These are phyloP conservation scores for Talaromyces liani DNA, from an alignment of 495 filamentous ascomycete species.

Conservation along the genomic window DNA sequence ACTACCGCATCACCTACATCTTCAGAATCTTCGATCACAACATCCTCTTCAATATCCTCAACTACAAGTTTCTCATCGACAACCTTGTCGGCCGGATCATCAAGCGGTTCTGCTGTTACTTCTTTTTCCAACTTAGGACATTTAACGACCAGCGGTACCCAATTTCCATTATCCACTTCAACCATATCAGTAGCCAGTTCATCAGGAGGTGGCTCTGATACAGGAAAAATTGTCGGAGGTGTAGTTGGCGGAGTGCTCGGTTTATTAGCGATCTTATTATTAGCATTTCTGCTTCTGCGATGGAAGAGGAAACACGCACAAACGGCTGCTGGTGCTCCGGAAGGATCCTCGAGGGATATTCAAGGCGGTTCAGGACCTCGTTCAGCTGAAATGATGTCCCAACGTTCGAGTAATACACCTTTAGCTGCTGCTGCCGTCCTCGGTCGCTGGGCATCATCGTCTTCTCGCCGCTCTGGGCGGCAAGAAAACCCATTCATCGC, in stretches of 20 bases:
- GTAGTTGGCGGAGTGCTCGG: constrained; percentile 61
- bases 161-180: constrained; percentile 14
- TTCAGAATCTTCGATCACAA: neutral
- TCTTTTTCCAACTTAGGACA: constrained; percentile 9
- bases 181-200: constrained; percentile 14
- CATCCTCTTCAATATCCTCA: constrained; percentile 1
- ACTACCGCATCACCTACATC: neutral
- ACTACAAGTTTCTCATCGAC: constrained; percentile 2
- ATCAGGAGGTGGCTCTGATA: constrained; percentile 14
- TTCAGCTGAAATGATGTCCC: constrained; percentile 34
- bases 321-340: constrained; percentile 14
- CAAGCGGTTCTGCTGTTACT: constrained; percentile 14
- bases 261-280: constrained; percentile 47
- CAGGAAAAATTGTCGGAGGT: constrained; percentile 49
- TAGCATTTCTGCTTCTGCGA: constrained; percentile 47
- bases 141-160: constrained; percentile 13
- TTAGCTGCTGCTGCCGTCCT: constrained; percentile 43
- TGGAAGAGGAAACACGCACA: constrained; percentile 34
- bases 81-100: constrained; percentile 13
- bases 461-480: constrained; percentile 18
- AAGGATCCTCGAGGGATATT: neutral
- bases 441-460: constrained; percentile 15
- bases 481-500: neutral
- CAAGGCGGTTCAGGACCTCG: neutral
- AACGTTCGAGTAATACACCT: constrained; percentile 47